Conservation (phyloP, 2,329 filamentous ascomycete species). For the Xylaria sp. region DNA sequence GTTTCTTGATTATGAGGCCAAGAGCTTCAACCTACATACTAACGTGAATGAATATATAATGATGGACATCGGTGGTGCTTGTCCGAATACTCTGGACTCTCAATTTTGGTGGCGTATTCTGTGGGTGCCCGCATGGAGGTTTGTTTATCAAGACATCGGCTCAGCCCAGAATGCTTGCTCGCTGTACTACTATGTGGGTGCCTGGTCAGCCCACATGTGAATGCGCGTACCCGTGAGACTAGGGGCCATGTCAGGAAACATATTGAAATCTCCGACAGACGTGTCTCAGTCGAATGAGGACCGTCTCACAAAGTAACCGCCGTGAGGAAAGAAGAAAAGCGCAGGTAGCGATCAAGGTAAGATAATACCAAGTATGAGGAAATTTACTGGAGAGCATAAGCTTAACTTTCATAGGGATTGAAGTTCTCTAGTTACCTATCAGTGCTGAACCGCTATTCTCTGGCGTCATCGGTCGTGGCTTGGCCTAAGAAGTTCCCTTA, state of each 20-base stretch:
- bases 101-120: not conserved
- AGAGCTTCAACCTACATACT: not conserved
- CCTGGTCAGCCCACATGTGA: constrained; percentile 8
- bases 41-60: not conserved
- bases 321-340: not conserved
- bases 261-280: constrained; percentile 24
- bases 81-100: not conserved
- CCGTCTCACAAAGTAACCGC: constrained; percentile 13
- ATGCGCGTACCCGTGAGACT: constrained; percentile 31
- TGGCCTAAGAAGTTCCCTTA: constrained; percentile 5
- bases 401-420: not conserved
- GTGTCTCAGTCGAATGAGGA: constrained; percentile 23
- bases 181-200: not conserved
- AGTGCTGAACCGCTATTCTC: not conserved
- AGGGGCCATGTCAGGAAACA: constrained; percentile 10
- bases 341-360: not conserved
- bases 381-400: not conserved
- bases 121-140: not conserved
- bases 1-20: not conserved
- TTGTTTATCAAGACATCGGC: constrained; percentile 21
- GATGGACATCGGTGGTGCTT: not conserved
- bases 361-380: not conserved
- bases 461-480: not conserved
- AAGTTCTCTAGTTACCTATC: not conserved
- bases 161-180: constrained; percentile 1